These are phyloP conservation scores for Aspergillus sp. DNA, from an alignment of 2,329 filamentous ascomycete genomes.

Conservation along the genomic window DNA sequence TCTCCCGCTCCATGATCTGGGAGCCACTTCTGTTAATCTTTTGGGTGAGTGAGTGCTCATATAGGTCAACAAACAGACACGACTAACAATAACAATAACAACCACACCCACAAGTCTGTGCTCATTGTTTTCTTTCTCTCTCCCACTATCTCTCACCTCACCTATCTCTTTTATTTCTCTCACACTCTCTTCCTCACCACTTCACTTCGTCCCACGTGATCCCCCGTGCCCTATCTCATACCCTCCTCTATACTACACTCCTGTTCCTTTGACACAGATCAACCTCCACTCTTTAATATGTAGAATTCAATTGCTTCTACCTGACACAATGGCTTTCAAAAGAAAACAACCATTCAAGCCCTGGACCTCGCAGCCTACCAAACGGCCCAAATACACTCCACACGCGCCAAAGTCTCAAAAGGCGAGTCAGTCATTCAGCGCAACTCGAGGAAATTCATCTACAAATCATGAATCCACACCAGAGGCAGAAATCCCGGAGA, in stretches of 20 bases:
- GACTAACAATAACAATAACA: background rate
- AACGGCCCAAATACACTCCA: background rate
- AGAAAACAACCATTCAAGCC: background rate
- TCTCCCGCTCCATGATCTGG: too few species aligned
- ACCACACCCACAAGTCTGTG: too few species aligned
- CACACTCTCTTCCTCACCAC: slow-evolving; percentile 15
- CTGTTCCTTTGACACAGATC: background rate
- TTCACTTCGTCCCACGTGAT: slow-evolving; percentile 10
- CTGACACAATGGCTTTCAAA: background rate
- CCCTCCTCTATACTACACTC: background rate
- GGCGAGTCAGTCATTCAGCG: background rate
- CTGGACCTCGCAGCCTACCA: background rate
- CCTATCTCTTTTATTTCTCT: background rate
- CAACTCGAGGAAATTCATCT: background rate
- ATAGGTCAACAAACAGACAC: background rate
- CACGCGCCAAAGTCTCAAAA: background rate
- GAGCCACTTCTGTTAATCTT: background rate
- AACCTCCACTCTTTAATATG: background rate
- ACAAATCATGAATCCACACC: background rate
- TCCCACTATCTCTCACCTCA: background rate
- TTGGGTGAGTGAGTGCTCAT: background rate
- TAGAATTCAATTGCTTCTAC: background rate
- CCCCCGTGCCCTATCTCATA: slow-evolving; percentile 6
- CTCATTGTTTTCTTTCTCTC: background rate
- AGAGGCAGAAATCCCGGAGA: slow-evolving; percentile 21